Conservation (phyloP, 2,329 filamentous ascomycete genomes). For the Aureobasidium leucospermi region DNA sequence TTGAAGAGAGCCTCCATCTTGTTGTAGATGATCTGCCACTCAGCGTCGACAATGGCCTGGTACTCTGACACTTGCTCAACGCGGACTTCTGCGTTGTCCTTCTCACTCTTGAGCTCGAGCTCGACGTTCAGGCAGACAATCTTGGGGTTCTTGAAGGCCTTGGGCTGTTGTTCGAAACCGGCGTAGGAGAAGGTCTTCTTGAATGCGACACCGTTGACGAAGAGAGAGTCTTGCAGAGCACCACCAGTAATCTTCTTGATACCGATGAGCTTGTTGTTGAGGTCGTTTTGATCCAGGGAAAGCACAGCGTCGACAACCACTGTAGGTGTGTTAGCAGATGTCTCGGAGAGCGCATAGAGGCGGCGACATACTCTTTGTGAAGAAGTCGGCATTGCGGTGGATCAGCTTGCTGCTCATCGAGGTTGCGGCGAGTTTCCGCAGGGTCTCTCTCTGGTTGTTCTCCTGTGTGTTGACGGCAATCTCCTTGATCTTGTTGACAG, state of each 20-base stretch:
- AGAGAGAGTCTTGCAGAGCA: slow-evolving; percentile 89
- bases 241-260: slow-evolving; percentile 98
- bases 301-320: slow-evolving; percentile 98
- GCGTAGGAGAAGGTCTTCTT: slow-evolving; percentile 99
- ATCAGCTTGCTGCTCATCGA: slow-evolving; percentile 99
- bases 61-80: slow-evolving; percentile 99
- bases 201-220: slow-evolving; percentile 97
- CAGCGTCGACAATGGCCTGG: slow-evolving; percentile 96
- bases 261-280: slow-evolving; percentile 96
- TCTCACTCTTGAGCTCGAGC: slow-evolving; percentile 96
- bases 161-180: slow-evolving; percentile 98
- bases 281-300: slow-evolving; percentile 88
- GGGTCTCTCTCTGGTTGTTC: slow-evolving; percentile 75
- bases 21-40: slow-evolving; percentile 99
- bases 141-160: slow-evolving; percentile 87
- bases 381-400: slow-evolving; percentile 92
- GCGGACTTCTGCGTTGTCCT: slow-evolving; percentile 96
- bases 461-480: slow-evolving; percentile 83
- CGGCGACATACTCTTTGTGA: slow-evolving; percentile 75
- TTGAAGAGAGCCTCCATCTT: slow-evolving; percentile 93
- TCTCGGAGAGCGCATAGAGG: neutral
- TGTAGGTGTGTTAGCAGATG: slow-evolving; percentile 30
- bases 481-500: slow-evolving; percentile 98
- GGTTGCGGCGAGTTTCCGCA: slow-evolving; percentile 82
- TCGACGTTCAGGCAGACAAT: slow-evolving; percentile 98